Conservation (phyloP, 2,329 filamentous ascomycete genomes). For the Phaeosphaeriaceae sp. region DNA sequence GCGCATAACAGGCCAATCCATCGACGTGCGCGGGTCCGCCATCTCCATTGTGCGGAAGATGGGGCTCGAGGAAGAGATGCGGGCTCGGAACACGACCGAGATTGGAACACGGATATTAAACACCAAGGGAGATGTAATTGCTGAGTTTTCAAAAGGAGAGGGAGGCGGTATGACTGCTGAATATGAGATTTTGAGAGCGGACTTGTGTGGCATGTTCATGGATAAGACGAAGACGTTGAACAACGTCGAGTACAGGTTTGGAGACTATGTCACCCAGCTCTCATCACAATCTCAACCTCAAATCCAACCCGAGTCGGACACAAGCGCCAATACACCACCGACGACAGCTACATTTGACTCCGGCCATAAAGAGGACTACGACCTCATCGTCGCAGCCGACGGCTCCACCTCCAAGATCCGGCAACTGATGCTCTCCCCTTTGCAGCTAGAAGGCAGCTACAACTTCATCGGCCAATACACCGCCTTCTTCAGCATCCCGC, state of each 20-base stretch:
- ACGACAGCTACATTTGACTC: conserved; percentile 34
- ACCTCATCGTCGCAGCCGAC: conserved; percentile 40
- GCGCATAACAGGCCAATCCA: conserved; percentile 52
- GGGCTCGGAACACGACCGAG: conserved; percentile 48
- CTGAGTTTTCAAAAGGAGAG: conserved; percentile 29
- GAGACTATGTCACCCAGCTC: conserved; percentile 26
- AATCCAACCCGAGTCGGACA: no score
- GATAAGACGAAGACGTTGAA: conserved; percentile 23
- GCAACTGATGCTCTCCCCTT: conserved; percentile 15
- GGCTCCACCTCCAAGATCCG: conserved; percentile 34
- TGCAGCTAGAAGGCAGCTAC: conserved; percentile 17
- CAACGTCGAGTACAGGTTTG: conserved; percentile 26
- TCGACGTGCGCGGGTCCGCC: conserved; percentile 55
- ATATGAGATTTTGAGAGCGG: conserved; percentile 42
- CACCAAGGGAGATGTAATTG: conserved; percentile 20
- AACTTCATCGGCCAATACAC: conserved; percentile 34
- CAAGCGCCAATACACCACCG: conserved; percentile 22
- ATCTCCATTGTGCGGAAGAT: conserved; percentile 52
- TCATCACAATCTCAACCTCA: no score
- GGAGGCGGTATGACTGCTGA: conserved; percentile 37
- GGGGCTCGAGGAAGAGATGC: conserved; percentile 48
- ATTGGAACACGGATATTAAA: conserved; percentile 50
- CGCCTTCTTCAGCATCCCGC: conserved; percentile 42
- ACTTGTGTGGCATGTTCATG: conserved; percentile 45
- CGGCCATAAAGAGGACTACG: conserved; percentile 31